Evolutionary conservation across 768 basidiomycete genomes (phyloP), one percentile per base, ranked within the genome.

Genomic region (Rhodotorula sphaerocarpa): DNA sequence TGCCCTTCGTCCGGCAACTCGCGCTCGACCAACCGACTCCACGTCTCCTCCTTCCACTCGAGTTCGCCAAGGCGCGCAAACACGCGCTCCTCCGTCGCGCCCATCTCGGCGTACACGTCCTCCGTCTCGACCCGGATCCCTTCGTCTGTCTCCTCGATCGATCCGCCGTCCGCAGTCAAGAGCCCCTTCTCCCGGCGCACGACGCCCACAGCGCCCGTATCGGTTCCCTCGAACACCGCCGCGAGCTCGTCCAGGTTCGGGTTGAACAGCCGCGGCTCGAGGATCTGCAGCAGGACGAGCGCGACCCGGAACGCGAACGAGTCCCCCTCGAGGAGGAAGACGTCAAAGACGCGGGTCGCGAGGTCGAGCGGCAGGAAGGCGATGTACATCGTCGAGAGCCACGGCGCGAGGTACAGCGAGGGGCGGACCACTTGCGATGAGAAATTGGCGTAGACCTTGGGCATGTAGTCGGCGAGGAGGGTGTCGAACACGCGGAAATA

Each of bases 401-500:
- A 93, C 61, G 84, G 84, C 0, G 80, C 82, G 21, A 93, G 79
- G 77, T 92, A 93, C n/a, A 83, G 80, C 4, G 83, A 77, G 3
- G 90, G 90, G 2, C 89, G 86, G 71, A 93, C 82, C 66, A 90
- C 88, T 73, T 91, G 88, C 77, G 90, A 88, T 74, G 90, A 91
- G 65, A 93, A 89, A 90, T 72, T 30, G 23, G 47, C 39, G 68
- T 83, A 73, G 71, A 92, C 89, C 85, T 76, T 90, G 2, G 90
- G 90, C 89, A 93, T 90, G 33, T 85, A 84, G 74, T 93, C 90
- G 23, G 90, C 90, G 34, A 92, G 79, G 28, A 92, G 74, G 1
- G 90, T 92, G 73, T 92, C 90, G 67, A 93, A 93, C 72, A 92
- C 90, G 70, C 90, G 83, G 76, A 88, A 90, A 75, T 92, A 92